phyloP scores from a whole-genome alignment of 805 yeast genomes.

The Starmera amethionina region DNA sequence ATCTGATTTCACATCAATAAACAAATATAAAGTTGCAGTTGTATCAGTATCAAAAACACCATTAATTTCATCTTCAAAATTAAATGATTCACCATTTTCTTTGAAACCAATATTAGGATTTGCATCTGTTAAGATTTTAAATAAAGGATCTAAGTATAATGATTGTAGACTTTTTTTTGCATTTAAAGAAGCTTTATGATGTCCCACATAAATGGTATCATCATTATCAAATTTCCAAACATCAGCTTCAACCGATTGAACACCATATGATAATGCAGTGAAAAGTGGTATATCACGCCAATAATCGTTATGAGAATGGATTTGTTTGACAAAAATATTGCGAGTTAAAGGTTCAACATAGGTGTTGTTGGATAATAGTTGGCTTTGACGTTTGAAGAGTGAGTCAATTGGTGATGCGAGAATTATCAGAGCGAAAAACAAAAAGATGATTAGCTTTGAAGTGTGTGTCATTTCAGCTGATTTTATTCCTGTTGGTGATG shows the following conservation, averaged over 20 bases:
- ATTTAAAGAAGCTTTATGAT: constrained; percentile 40
- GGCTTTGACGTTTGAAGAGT: too few relatives aligned
- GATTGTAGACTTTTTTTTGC: constrained; percentile 34
- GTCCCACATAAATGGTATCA: constrained; percentile 51
- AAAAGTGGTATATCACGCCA: constrained; percentile 53
- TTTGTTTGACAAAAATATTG: constrained; percentile 21
- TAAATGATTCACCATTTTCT: neutral
- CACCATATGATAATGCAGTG: constrained; percentile 46
- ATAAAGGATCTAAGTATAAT: constrained; percentile 49
- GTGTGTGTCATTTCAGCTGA: too few relatives aligned
- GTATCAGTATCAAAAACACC: constrained; percentile 38
- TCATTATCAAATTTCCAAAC: constrained; percentile 36
- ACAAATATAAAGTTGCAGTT: constrained; percentile 44
- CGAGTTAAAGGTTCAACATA: constrained; percentile 6
- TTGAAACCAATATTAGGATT: constrained; percentile 24
- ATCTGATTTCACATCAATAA: constrained; percentile 58
- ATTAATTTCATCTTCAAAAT: constrained; percentile 13
- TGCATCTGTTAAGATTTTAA: constrained; percentile 35
- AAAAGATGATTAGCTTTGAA: too few relatives aligned
- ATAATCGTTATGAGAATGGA: constrained; percentile 70
- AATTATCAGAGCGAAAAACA: too few relatives aligned
- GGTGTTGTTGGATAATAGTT: too few relatives aligned
- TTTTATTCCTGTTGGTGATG: too few relatives aligned
- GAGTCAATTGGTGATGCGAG: too few relatives aligned
- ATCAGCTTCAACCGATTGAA: constrained; percentile 57